A percentile compares a stretch with the other conserved stretches of the same genome.
phyloP scores from a whole-genome alignment of 257 asterid species.

The Penstemon newberryi region DNA sequence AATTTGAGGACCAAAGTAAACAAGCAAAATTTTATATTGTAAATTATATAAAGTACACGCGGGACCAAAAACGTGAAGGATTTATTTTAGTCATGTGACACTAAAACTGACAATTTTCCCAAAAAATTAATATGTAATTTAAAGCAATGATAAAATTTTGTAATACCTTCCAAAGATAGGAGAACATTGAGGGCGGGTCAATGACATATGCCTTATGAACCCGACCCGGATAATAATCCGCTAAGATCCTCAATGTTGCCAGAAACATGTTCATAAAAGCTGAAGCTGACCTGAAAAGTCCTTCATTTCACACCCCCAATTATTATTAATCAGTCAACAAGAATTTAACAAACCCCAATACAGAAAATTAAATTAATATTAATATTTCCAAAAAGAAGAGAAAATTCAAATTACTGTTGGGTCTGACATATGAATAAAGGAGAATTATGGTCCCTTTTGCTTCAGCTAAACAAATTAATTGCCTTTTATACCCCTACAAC shows the following conservation, averaged over 20 bases:
- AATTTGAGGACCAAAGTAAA: no score
- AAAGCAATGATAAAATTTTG: no score
- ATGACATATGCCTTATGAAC: conserved; percentile 80
- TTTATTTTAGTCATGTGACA: no score
- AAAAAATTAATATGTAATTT: no score
- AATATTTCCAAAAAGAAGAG: conserved; percentile 30
- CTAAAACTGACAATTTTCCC: no score
- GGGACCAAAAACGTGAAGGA: no score
- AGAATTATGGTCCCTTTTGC: conserved; percentile 50
- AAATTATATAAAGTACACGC: no score
- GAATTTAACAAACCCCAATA: conserved; percentile 27
- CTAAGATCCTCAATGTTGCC: conserved; percentile 71
- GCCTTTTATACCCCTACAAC: conserved; percentile 40
- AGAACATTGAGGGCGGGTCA: conserved; percentile 88
- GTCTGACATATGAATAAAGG: conserved; percentile 50
- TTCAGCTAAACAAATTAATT: conserved; percentile 25
- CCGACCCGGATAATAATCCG: conserved; percentile 77
- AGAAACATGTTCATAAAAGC: conserved; percentile 82
- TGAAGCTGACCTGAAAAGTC: conserved; percentile 95
- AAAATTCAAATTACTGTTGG: conserved; percentile 40
- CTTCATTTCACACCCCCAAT: conserved; percentile 45
- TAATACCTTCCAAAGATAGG: conserved; percentile 87
- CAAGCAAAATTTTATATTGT: no score
- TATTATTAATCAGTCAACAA: conserved; percentile 30
- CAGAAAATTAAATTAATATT: not conserved